Conservation (phyloP, 2,329 filamentous ascomycete species). For the Plectosphaerella sp. region DNA sequence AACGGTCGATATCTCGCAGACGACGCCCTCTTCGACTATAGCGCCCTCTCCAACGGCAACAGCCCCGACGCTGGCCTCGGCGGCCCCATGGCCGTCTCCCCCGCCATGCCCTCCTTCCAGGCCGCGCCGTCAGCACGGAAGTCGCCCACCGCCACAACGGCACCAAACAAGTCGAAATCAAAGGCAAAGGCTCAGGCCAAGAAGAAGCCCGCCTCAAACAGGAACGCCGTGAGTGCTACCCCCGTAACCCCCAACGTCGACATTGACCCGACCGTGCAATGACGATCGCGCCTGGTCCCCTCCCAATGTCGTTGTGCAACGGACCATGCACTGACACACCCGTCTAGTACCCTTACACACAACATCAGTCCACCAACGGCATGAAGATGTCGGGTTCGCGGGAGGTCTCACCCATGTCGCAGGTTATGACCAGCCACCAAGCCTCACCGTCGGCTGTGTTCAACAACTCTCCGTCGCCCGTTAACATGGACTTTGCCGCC, state of each 20-base stretch:
- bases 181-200: no score
- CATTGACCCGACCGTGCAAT: background rate
- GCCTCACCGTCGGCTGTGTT: slow-evolving; percentile 46
- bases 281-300: no score
- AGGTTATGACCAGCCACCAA: slow-evolving; percentile 44
- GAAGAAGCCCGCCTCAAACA: no score
- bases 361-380: slow-evolving; percentile 38
- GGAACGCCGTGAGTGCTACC: slow-evolving; percentile 1
- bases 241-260: no score
- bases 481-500: slow-evolving; percentile 26
- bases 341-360: slow-evolving; percentile 47
- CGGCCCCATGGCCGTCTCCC: slow-evolving; percentile 32
- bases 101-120: slow-evolving; percentile 35
- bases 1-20: slow-evolving; percentile 39
- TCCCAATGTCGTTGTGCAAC: background rate
- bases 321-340: slow-evolving; percentile 17
- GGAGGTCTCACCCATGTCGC: slow-evolving; percentile 50
- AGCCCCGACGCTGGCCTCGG: slow-evolving; percentile 41
- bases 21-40: slow-evolving; percentile 50
- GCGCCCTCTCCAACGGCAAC: slow-evolving; percentile 18
- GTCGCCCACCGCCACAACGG: no score
- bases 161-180: no score
- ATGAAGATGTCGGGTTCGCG: slow-evolving; percentile 41
- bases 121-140: slow-evolving; percentile 6
- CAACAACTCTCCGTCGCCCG: slow-evolving; percentile 41